These are phyloP conservation scores for Elsinoe necatrix DNA, from an alignment of 2,329 filamentous ascomycete genomes.

Conservation along the genomic window DNA sequence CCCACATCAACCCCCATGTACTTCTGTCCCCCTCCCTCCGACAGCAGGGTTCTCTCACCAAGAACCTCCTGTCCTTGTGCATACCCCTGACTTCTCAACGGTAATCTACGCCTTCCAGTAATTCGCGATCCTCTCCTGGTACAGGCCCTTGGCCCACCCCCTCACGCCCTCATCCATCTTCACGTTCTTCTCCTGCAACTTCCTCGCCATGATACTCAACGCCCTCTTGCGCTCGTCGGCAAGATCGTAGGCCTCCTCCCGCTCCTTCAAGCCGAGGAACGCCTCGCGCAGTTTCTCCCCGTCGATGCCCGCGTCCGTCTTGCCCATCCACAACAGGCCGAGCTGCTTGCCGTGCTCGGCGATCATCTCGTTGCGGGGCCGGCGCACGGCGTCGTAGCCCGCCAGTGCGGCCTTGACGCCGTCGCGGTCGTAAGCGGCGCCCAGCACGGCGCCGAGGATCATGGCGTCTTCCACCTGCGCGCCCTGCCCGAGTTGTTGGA, in stretches of 20 bases:
- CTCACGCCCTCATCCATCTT: not conserved
- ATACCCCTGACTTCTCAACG: too few species aligned
- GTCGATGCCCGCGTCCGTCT: conserved; percentile 14
- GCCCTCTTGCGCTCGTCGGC: conserved; percentile 4
- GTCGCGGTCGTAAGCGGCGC: conserved; percentile 11
- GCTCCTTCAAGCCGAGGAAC: conserved; percentile 10
- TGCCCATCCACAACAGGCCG: conserved; percentile 14
- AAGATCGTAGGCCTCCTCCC: conserved; percentile 13
- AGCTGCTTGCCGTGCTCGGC: conserved; percentile 15
- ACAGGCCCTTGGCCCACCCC: conserved; percentile 1
- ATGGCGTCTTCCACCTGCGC: conserved; percentile 16
- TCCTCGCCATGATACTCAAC: conserved; percentile 11
- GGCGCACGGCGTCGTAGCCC: conserved; percentile 11
- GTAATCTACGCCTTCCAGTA: conserved; percentile 5
- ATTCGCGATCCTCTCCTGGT: conserved; percentile 6
- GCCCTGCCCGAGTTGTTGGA: conserved; percentile 16
- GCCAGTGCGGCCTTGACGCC: conserved; percentile 9
- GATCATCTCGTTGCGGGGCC: conserved; percentile 12
- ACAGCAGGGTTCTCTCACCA: not conserved
- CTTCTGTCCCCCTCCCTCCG: not conserved
- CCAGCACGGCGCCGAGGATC: conserved; percentile 14
- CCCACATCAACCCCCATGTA: not conserved
- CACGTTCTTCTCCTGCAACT: not conserved
- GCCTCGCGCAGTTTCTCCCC: conserved; percentile 5
- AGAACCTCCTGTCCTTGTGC: not conserved